Evolutionary conservation across 768 basidiomycete species (phyloP).

Genomic region (Rickenella mellea): DNA sequence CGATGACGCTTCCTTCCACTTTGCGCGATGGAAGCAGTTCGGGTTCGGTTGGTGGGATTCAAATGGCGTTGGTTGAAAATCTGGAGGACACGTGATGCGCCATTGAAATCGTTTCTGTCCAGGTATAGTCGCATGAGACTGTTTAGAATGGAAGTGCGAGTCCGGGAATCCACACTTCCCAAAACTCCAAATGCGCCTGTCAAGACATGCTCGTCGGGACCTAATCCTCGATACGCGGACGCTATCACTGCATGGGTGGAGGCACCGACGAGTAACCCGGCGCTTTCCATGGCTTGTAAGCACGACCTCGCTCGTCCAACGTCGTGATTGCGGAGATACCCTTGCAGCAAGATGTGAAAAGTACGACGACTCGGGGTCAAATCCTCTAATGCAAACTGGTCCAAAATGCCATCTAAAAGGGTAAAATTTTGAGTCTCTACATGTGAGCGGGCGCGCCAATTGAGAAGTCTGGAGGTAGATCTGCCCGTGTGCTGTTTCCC

Average conservation of each 20-base stretch:
- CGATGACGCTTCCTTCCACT: no score
- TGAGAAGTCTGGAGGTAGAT: slow-evolving; percentile 47
- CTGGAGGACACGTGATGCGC: slow-evolving; percentile 37
- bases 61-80: slow-evolving; percentile 32
- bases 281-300: slow-evolving; percentile 46
- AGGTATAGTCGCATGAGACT: slow-evolving; percentile 54
- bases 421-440: slow-evolving; percentile 44
- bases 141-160: slow-evolving; percentile 55
- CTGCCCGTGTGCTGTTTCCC: slow-evolving; percentile 40
- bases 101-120: slow-evolving; percentile 40
- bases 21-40: no score
- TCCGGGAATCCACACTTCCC: slow-evolving; percentile 24
- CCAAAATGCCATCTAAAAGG: slow-evolving; percentile 33
- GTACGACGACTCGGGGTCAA: slow-evolving; percentile 50
- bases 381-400: slow-evolving; percentile 37
- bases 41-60: no score
- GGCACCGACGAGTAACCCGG: slow-evolving; percentile 43
- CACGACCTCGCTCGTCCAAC: slow-evolving; percentile 42
- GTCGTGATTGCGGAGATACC: slow-evolving; percentile 61
- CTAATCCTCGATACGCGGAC: slow-evolving; percentile 48
- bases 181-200: slow-evolving; percentile 40
- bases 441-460: slow-evolving; percentile 60
- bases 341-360: slow-evolving; percentile 59
- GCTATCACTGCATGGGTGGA: slow-evolving; percentile 54
- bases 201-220: slow-evolving; percentile 46